A percentile compares a stretch with the other conserved stretches of the same genome.
Evolutionary conservation across 2,329 filamentous ascomycete species (phyloP).

Genomic region (Tolypocladium ovalisporum): DNA sequence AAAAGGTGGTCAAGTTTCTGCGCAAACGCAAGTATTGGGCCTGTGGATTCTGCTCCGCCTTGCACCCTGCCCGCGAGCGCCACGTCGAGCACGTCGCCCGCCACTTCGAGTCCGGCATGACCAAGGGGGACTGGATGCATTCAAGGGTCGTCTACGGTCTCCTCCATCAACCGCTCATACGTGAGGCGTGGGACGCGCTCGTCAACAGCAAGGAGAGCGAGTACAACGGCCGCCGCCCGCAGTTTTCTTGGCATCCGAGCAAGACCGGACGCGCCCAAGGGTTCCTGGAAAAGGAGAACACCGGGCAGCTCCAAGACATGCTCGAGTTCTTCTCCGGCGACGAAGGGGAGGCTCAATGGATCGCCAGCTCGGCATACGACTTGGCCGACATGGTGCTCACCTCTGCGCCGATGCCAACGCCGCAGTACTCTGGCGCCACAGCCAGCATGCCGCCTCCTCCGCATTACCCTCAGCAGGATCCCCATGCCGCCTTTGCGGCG

Average conservation of each 20-base stretch:
- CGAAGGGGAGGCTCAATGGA: slow-evolving; percentile 42
- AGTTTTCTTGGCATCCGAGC: slow-evolving; percentile 50
- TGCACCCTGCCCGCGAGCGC: slow-evolving; percentile 52
- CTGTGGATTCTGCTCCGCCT: slow-evolving; percentile 55
- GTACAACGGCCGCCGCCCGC: slow-evolving; percentile 41
- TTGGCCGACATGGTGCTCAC: slow-evolving; percentile 36
- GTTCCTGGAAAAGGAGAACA: slow-evolving; percentile 50
- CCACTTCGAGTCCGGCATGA: slow-evolving; percentile 55
- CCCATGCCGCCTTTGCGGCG: slow-evolving; percentile 18
- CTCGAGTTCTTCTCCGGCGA: slow-evolving; percentile 54
- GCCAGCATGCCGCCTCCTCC: slow-evolving; percentile 11
- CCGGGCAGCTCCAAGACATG: slow-evolving; percentile 52
- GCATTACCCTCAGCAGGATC: slow-evolving; percentile 15
- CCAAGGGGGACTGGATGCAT: slow-evolving; percentile 57
- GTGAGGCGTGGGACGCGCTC: slow-evolving; percentile 49
- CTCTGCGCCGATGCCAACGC: slow-evolving; percentile 18
- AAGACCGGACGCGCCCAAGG: slow-evolving; percentile 46
- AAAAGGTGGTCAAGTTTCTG: slow-evolving; percentile 51
- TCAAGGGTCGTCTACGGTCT: slow-evolving; percentile 57
- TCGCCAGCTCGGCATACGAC: slow-evolving; percentile 49
- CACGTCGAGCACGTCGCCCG: slow-evolving; percentile 57
- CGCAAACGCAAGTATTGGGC: slow-evolving; percentile 57
- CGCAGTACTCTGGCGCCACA: slow-evolving; percentile 15
- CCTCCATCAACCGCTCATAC: slow-evolving; percentile 53
- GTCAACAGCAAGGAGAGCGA: slow-evolving; percentile 43